Conservation (phyloP, 129 eudicot species). For the Pulicaria dysenterica region DNA sequence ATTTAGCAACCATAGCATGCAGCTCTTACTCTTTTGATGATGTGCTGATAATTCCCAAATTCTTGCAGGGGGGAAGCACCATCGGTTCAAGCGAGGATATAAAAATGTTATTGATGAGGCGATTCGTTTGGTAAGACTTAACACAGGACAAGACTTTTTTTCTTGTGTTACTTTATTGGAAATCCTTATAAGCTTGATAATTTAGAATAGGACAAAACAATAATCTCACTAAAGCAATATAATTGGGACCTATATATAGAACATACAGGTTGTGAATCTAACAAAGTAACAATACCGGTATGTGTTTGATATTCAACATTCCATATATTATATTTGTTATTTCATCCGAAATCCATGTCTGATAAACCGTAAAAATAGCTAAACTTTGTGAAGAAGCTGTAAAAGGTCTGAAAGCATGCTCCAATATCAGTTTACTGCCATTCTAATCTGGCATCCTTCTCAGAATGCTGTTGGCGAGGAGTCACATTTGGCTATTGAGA, state of each 20-base stretch:
- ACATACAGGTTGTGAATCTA: no score
- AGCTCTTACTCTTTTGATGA: neutral
- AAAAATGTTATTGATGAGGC: constrained; percentile 97
- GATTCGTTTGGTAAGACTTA: constrained; percentile 71
- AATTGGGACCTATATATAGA: no score
- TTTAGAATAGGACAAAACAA: no score
- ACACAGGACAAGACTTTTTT: neutral
- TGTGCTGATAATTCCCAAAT: constrained; percentile 27
- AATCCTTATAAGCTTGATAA: no score
- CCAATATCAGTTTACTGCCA: constrained; percentile 9
- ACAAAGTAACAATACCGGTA: no score
- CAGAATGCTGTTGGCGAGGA: constrained; percentile 98
- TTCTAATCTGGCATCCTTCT: constrained; percentile 3
- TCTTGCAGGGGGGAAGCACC: constrained; percentile 89
- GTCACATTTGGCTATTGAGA: constrained; percentile 95
- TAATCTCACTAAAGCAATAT: neutral
- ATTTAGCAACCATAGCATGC: no score
- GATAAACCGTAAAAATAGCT: no score
- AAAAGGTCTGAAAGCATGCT: neutral
- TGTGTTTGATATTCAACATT: no score
- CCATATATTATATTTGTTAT: no score
- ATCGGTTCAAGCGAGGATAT: constrained; percentile 93
- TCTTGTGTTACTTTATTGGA: neutral
- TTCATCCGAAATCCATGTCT: no score
- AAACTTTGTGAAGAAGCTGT: no score